Evolutionary conservation across 176 grass and related monocot species (phyloP), one percentile per base, ranked within the genome.

Genomic region (Chloris gayana): DNA sequence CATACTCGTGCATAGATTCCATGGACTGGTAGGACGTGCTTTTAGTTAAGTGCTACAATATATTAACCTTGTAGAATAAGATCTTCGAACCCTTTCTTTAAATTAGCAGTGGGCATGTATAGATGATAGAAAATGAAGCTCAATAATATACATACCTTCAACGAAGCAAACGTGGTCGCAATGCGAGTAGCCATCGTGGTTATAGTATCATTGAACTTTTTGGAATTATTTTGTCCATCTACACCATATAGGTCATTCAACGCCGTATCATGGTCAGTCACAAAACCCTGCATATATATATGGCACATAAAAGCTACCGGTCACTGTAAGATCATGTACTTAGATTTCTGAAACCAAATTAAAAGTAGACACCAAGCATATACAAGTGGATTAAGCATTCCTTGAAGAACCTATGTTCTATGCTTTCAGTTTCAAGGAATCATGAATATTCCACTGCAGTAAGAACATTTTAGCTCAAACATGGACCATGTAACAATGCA

Each of bases 231-330:
- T 76, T 88, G 45, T 4, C 80, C 82, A 70, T 87, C 86, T 53
- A 84, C 82, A 64, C 88, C 78, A 74, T 84, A 98, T 78, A 98
- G 82, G 34, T 98, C 96, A 58, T 54, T 88, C 50, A 95, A 56
- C 1, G 92, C 96, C 76, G 59, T 93, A 50, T 98, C 96, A 89
- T 98, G 96, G 50, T 98, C 96, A 67, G 96, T 98, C 62, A 91
- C 72, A 32, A 98, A 98, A 14, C 86, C 96, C 96, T 98, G 44
- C 64, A 73, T 9, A 79, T 53, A 76, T 54, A 6, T n/a, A n/a
- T n/a, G 58, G 38, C 26, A 73, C 77, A 81, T 63, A 46, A 81
- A 77, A 56, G 75, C 67, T 34, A 64, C 12, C 15, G 71, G 42
- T 37, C 59, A 69, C 27, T 42, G 64, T 83, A 51, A 65, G 38